A percentile compares a stretch with the other conserved stretches of the same genome.
phyloP scores from a whole-genome alignment of 495 filamentous ascomycete species.

The Lichenothelia convexa region DNA sequence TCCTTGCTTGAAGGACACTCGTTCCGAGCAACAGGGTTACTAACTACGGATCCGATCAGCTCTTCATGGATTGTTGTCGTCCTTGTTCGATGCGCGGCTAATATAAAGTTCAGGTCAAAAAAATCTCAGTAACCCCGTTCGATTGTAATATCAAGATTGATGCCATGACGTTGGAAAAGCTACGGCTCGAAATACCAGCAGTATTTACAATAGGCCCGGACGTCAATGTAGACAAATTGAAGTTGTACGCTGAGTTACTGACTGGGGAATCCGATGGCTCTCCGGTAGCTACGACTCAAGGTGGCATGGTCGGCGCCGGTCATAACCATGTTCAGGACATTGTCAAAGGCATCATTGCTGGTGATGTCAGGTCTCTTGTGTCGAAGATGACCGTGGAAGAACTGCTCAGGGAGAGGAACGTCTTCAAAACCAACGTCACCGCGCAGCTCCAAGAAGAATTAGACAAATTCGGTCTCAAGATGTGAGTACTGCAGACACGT shows the following conservation, averaged over 20 bases:
- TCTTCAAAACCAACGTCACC: conserved; percentile 63
- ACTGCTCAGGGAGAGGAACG: conserved; percentile 62
- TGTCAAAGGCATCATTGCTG: conserved; percentile 77
- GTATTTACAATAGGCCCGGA: conserved; percentile 72
- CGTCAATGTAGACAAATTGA: conserved; percentile 41
- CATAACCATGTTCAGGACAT: conserved; percentile 60
- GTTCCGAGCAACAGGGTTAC: no score
- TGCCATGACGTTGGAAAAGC: conserved; percentile 71
- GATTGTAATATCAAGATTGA: conserved; percentile 60
- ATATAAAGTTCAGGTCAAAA: no score
- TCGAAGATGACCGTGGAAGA: conserved; percentile 75
- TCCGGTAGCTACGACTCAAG: conserved; percentile 18
- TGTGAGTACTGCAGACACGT: conserved; percentile 20
- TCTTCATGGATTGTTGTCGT: no score
- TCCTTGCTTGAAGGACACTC: no score
- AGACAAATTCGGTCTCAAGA: conserved; percentile 51
- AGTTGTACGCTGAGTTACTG: conserved; percentile 61
- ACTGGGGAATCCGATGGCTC: conserved; percentile 35
- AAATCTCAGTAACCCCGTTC: conserved; percentile 51
- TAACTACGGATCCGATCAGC: no score
- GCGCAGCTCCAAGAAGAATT: conserved; percentile 59
- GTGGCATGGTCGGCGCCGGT: conserved; percentile 13
- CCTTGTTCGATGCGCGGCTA: no score
- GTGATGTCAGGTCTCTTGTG: conserved; percentile 62
- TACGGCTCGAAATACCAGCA: conserved; percentile 61